Conservation (phyloP, 306 rosid genomes). For the Pyrus bretschneideri region DNA sequence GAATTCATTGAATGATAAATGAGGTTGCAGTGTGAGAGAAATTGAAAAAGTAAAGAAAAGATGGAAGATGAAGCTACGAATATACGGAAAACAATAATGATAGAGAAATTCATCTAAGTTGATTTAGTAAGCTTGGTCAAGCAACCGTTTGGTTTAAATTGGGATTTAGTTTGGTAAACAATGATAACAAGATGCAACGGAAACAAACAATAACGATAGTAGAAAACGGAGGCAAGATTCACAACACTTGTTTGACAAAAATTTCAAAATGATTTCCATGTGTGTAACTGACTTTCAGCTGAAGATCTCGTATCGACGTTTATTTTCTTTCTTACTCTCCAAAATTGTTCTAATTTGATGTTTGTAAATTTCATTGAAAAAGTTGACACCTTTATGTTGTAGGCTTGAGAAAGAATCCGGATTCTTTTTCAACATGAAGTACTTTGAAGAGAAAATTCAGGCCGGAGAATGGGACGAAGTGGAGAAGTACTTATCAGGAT, state of each 20-base stretch:
- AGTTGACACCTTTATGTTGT: not conserved
- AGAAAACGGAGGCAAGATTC: not conserved
- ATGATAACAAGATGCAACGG: too few relatives aligned
- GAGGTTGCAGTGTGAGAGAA: not conserved
- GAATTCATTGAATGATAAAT: not conserved
- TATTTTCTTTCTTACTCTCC: not conserved
- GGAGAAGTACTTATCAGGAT: conserved; percentile 78
- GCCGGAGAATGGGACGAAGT: conserved; percentile 94
- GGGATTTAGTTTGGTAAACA: not conserved
- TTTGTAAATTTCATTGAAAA: not conserved
- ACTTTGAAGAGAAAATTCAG: conserved; percentile 83
- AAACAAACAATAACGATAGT: not conserved
- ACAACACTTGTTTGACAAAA: not conserved
- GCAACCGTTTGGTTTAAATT: not conserved
- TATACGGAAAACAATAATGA: not conserved
- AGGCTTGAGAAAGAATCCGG: conserved; percentile 95
- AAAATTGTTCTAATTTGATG: not conserved
- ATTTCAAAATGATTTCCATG: not conserved
- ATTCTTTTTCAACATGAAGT: conserved; percentile 81
- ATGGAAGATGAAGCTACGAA: not conserved
- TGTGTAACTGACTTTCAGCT: not conserved
- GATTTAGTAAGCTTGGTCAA: not conserved
- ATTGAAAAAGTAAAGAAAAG: not conserved
- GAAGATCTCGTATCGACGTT: not conserved
- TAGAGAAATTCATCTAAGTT: not conserved